These are phyloP conservation scores for Limnanthes douglasii DNA, from an alignment of 345 rosid species.

Conservation along the genomic window DNA sequence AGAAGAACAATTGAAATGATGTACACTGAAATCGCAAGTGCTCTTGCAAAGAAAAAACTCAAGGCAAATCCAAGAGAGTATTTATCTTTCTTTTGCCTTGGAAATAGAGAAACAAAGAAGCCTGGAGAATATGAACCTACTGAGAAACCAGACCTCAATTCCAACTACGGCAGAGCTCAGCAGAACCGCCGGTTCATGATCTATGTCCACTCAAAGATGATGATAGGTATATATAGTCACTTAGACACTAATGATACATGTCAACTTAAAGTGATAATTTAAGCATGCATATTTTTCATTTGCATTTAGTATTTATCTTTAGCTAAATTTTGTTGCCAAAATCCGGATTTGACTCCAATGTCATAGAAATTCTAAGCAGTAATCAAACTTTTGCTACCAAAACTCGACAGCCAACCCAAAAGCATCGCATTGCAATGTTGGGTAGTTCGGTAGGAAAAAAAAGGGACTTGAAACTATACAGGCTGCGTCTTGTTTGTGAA, in stretches of 20 bases:
- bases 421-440: conserved; percentile 1
- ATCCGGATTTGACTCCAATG: too few relatives aligned
- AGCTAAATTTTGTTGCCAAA: too few relatives aligned
- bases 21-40: conserved; percentile 45
- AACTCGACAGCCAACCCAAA: too few relatives aligned
- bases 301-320: too few relatives aligned
- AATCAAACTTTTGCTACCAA: too few relatives aligned
- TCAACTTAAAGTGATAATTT: background rate
- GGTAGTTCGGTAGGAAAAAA: background rate
- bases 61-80: conserved; percentile 45
- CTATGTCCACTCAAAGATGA: conserved; percentile 80
- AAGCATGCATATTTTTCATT: too few relatives aligned
- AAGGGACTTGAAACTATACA: too few relatives aligned
- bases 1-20: conserved; percentile 85
- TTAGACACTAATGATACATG: background rate
- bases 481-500: conserved; percentile 4
- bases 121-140: conserved; percentile 27
- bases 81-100: conserved; percentile 60
- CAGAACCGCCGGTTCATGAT: conserved; percentile 69
- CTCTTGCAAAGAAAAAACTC: conserved; percentile 23
- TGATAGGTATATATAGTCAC: conserved; percentile 38
- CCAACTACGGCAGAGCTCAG: conserved; percentile 59
- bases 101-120: conserved; percentile 34
- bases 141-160: conserved; percentile 28
- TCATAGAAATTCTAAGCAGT: too few relatives aligned